phyloP scores from a whole-genome alignment of 768 basidiomycete genomes.

The Amanita polypyramis region DNA sequence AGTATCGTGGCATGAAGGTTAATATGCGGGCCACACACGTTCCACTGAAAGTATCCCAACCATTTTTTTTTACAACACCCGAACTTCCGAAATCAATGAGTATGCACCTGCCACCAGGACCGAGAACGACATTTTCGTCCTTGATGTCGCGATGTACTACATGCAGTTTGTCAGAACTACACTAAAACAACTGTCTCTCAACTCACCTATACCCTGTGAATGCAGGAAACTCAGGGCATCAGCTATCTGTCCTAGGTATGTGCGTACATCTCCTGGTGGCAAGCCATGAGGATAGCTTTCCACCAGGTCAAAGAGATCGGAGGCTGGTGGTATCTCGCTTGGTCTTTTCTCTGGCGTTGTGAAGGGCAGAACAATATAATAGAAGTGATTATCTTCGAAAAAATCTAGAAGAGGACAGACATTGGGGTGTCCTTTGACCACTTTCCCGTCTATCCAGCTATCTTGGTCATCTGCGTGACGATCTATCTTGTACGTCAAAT shows the following conservation, averaged over 20 bases:
- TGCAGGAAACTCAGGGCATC: conserved; percentile 89
- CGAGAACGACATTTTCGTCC: conserved; percentile 91
- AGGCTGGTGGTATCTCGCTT: conserved; percentile 44
- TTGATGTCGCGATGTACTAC: conserved; percentile 95
- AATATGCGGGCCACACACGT: conserved; percentile 47
- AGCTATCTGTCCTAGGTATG: conserved; percentile 87
- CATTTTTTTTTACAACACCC: conserved; percentile 69
- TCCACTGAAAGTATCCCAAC: conserved; percentile 90
- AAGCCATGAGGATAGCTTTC: conserved; percentile 84
- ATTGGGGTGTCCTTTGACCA: conserved; percentile 86
- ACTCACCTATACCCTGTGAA: conserved; percentile 78
- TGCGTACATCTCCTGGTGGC: conserved; percentile 60
- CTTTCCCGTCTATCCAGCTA: conserved; percentile 59
- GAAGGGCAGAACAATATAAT: conserved; percentile 86
- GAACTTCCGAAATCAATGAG: conserved; percentile 97
- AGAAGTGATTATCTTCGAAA: conserved; percentile 94
- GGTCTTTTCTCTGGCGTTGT: conserved; percentile 49
- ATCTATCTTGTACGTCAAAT: conserved; percentile 14
- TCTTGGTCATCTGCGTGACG: conserved; percentile 16
- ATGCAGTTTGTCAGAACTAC: conserved; percentile 4
- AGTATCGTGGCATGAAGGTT: conserved; percentile 1
- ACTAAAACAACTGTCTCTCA: not conserved
- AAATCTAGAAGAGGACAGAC: conserved; percentile 93
- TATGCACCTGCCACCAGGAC: conserved; percentile 72
- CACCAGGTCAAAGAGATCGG: conserved; percentile 92